Percentiles rank a stretch among this genome's conserved stretches.
Conservation (phyloP, 805 yeast genomes). For the Candida argentea region DNA sequence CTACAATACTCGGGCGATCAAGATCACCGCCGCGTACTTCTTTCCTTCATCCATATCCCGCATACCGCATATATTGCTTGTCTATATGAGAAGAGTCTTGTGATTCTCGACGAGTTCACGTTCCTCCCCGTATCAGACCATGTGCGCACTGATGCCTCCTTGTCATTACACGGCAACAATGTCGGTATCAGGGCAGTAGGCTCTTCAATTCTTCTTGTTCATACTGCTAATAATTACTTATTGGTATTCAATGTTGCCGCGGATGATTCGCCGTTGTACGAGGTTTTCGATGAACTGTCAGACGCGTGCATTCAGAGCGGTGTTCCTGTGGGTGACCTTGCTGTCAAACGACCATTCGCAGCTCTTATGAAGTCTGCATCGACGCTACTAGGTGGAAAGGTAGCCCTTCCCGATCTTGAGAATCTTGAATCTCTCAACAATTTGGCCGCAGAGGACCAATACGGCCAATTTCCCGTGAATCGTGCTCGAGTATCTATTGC, state of each 20-base stretch:
- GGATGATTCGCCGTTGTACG: conserved; percentile 23
- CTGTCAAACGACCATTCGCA: conserved; percentile 17
- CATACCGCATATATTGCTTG: conserved; percentile 18
- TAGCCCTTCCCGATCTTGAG: conserved; percentile 14
- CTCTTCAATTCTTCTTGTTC: conserved; percentile 33
- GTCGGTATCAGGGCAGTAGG: conserved; percentile 24
- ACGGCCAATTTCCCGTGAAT: conserved; percentile 17
- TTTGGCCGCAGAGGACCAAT: conserved; percentile 20
- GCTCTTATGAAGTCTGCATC: conserved; percentile 23
- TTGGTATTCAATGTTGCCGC: conserved; percentile 28
- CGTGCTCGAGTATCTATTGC: conserved; percentile 17
- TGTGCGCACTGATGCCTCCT: conserved; percentile 31
- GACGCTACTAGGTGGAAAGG: conserved; percentile 19
- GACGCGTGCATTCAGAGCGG: conserved; percentile 24
- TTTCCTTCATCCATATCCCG: too few relatives aligned
- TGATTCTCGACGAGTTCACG: conserved; percentile 20
- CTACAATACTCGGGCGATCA: too few relatives aligned
- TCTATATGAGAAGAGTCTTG: conserved; percentile 19
- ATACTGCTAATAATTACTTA: conserved; percentile 29
- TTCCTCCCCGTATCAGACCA: conserved; percentile 38
- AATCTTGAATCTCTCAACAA: conserved; percentile 26
- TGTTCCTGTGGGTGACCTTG: conserved; percentile 20
- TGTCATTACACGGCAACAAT: conserved; percentile 40
- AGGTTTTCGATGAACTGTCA: conserved; percentile 16
- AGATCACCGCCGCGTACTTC: too few relatives aligned